Conservation (phyloP, 192 early-diverging fungal species). For the Podochytrium sp. region DNA sequence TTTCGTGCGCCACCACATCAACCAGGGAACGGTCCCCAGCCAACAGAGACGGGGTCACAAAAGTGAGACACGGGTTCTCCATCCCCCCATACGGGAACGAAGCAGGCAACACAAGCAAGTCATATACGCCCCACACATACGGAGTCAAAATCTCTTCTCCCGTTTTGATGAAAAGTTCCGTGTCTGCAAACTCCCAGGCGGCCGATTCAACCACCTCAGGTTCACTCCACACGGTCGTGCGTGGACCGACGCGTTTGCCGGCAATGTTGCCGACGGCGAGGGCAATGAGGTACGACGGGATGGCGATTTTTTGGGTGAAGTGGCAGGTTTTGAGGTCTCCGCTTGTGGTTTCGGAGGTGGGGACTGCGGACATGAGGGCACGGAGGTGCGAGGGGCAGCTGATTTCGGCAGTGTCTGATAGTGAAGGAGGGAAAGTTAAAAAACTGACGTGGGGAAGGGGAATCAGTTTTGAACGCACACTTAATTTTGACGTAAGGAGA, state of each 20-base stretch:
- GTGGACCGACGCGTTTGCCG: constrained; percentile 82
- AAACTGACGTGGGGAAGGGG: neutral
- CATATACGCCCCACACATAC: constrained; percentile 87
- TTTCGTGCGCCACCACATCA: constrained; percentile 94
- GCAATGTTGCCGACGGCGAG: constrained; percentile 90
- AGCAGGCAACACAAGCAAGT: constrained; percentile 65
- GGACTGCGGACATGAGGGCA: constrained; percentile 93
- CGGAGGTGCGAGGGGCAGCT: constrained; percentile 74
- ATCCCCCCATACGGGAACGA: constrained; percentile 86
- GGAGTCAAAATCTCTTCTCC: constrained; percentile 76
- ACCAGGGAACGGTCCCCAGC: constrained; percentile 93
- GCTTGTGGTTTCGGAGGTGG: constrained; percentile 52
- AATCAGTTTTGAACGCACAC: constrained; percentile 20
- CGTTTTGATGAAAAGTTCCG: constrained; percentile 58
- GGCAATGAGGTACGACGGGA: constrained; percentile 95
- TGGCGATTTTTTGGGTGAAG: constrained; percentile 85
- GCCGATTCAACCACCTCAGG: constrained; percentile 85
- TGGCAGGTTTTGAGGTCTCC: constrained; percentile 65
- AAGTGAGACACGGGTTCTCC: constrained; percentile 98
- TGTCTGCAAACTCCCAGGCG: constrained; percentile 90
- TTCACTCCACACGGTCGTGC: constrained; percentile 96
- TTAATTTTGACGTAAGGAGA: constrained; percentile 75
- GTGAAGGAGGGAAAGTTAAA: constrained; percentile 38
- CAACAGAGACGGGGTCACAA: constrained; percentile 95
- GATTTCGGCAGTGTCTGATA: constrained; percentile 72